Evolutionary conservation across 805 yeast genomes (phyloP), one percentile per base, ranked within the genome.

Genomic region (Yamadazyma sp.): DNA sequence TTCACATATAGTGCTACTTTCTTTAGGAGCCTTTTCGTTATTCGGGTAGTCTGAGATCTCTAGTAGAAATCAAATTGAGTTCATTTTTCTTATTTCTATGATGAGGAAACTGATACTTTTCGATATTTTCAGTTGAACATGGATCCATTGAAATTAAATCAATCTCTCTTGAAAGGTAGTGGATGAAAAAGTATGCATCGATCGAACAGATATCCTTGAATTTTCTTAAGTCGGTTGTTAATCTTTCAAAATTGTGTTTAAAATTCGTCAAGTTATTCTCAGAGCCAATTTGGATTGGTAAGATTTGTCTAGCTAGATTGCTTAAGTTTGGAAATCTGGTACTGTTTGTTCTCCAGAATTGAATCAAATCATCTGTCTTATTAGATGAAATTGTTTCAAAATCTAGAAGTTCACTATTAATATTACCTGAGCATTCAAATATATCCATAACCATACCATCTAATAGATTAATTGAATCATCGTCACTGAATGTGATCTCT

Each of bases 381-480:
- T 38, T 44, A 2, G 43, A 36, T 6, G 49, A 48, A 8, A 48
- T 46, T 4, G 55, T 49, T 38, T 57, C 62, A 39, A 52, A 57
- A 12, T 31, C 30, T 30, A 52, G 42, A 23, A 56, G 49, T 42
- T 57, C 62, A 23, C 44, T 47, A 20, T 49, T 48, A 2, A 55
- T 40, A 21, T 43, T 54, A 5, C 60, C 61, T 6, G 52, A 47
- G 35, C 61, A 57, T 28, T 54, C 48, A 38, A 57, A 57, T 14
- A 45, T 37, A 25, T 48, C 40, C 50, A 55, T 40, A 12, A 56
- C 49, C 45, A 50, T 27, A 4, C 35, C 40, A 28, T 43, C 44
- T 1, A 43, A 27, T 5, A 27, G 16, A 13, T 33, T 30, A 11
- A 43, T 27, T 9, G 44, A 36, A 15, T 43, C 47, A 12, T 43